Conservation (phyloP, 2,329 filamentous ascomycete genomes). For the Cladosporium halotolerans region DNA sequence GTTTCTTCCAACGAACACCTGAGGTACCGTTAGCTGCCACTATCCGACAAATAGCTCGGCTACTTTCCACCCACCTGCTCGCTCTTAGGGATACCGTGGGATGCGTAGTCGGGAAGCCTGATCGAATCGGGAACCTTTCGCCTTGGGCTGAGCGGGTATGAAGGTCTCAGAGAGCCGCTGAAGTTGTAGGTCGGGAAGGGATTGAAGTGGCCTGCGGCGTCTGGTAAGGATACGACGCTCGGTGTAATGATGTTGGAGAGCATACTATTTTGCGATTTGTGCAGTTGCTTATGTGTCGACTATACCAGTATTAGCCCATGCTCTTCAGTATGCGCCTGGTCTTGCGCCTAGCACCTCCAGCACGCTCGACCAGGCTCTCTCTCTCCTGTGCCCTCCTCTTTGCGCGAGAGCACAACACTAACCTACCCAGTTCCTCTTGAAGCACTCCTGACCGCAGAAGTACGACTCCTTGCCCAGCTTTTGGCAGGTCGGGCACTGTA, state of each 20-base stretch:
- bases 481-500: slow-evolving; percentile 93
- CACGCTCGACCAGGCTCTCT: not conserved
- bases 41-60: not conserved
- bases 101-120: slow-evolving; percentile 75
- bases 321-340: slow-evolving; percentile 16
- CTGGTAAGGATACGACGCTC: slow-evolving; percentile 81
- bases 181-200: slow-evolving; percentile 81
- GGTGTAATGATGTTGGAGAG: slow-evolving; percentile 68
- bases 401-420: slow-evolving; percentile 16
- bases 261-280: slow-evolving; percentile 71
- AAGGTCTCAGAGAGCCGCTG: slow-evolving; percentile 71
- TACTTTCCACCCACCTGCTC: slow-evolving; percentile 47
- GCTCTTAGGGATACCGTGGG: slow-evolving; percentile 65
- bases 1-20: slow-evolving; percentile 49
- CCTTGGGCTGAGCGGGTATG: slow-evolving; percentile 56
- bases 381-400: slow-evolving; percentile 3
- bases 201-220: slow-evolving; percentile 79
- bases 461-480: slow-evolving; percentile 86
- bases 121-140: slow-evolving; percentile 72
- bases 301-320: slow-evolving; percentile 43
- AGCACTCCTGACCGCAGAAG: slow-evolving; percentile 98
- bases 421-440: slow-evolving; percentile 94
- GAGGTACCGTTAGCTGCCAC: not conserved
- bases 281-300: slow-evolving; percentile 69
- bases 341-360: not conserved